phyloP scores from a whole-genome alignment of 352 stramenopile species.

The Phytophthora litchii region DNA sequence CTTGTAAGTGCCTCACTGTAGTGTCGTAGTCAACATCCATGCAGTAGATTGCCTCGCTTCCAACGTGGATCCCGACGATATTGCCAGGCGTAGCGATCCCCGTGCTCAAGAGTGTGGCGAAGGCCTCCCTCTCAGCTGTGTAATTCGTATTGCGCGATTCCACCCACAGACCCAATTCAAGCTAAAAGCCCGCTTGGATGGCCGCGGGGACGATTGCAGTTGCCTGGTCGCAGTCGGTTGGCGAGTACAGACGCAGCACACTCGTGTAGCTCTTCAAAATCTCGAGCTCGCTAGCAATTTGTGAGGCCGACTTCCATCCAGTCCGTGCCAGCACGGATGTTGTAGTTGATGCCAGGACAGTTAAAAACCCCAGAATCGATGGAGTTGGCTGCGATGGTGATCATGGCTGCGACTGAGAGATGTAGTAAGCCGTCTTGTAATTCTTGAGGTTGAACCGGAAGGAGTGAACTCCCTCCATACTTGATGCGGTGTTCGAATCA shows the following conservation, averaged over 20 bases:
- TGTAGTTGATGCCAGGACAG: constrained; percentile 72
- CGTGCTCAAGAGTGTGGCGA: constrained; percentile 35
- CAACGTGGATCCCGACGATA: constrained; percentile 1
- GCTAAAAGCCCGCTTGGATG: constrained; percentile 40
- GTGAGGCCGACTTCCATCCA: constrained; percentile 52
- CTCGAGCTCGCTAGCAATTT: constrained; percentile 53
- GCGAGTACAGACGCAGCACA: constrained; percentile 64
- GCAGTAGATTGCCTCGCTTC: neutral
- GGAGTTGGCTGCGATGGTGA: constrained; percentile 14
- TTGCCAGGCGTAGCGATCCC: constrained; percentile 1
- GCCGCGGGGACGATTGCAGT: constrained; percentile 41
- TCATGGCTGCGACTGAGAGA: constrained; percentile 15
- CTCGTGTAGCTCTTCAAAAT: constrained; percentile 42
- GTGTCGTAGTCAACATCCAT: neutral
- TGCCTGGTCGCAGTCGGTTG: constrained; percentile 48
- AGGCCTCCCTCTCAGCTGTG: constrained; percentile 37
- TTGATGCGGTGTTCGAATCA: neutral
- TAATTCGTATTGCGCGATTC: constrained; percentile 30
- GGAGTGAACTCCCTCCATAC: constrained; percentile 3
- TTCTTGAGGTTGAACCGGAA: constrained; percentile 5
- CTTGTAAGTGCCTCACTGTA: constrained; percentile 12
- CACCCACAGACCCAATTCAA: constrained; percentile 65
- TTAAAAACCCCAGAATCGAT: constrained; percentile 27
- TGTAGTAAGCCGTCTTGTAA: constrained; percentile 15
- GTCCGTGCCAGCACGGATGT: constrained; percentile 54